Conservation (phyloP, 2,329 filamentous ascomycete genomes). For the Fonsecaea nubica region DNA sequence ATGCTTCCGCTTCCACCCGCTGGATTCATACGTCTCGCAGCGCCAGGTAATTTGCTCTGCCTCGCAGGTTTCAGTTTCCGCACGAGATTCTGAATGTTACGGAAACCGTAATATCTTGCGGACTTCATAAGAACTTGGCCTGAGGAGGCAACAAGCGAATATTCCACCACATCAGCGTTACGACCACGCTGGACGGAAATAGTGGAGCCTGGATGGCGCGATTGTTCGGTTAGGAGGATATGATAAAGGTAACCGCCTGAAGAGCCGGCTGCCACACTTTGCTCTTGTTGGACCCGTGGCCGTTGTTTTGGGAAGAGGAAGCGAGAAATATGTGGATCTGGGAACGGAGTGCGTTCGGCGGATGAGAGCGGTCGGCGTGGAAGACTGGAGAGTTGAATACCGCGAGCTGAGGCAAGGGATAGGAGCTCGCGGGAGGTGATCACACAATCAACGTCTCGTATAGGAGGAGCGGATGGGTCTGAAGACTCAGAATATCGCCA, state of each 20-base stretch:
- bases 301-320: conserved; percentile 73
- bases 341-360: conserved; percentile 66
- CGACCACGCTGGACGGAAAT: conserved; percentile 77
- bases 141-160: conserved; percentile 66
- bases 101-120: conserved; percentile 94
- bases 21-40: conserved; percentile 57
- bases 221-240: conserved; percentile 76
- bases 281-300: conserved; percentile 40
- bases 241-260: conserved; percentile 90
- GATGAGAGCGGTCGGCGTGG: conserved; percentile 63
- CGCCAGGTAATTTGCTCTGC: conserved; percentile 79
- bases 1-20: conserved; percentile 44
- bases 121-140: conserved; percentile 73
- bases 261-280: conserved; percentile 67
- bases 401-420: conserved; percentile 81
- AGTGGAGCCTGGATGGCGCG: conserved; percentile 72
- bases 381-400: conserved; percentile 76
- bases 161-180: conserved; percentile 91
- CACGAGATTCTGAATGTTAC: conserved; percentile 97
- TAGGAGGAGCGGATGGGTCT: conserved; percentile 49
- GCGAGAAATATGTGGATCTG: conserved; percentile 70
- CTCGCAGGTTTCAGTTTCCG: conserved; percentile 84
- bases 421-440: conserved; percentile 95
- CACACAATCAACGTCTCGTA: conserved; percentile 94
- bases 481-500: conserved; percentile 62